Evolutionary conservation across 768 basidiomycete species (phyloP).

Genomic region (Pleurotus tuber-regium): DNA sequence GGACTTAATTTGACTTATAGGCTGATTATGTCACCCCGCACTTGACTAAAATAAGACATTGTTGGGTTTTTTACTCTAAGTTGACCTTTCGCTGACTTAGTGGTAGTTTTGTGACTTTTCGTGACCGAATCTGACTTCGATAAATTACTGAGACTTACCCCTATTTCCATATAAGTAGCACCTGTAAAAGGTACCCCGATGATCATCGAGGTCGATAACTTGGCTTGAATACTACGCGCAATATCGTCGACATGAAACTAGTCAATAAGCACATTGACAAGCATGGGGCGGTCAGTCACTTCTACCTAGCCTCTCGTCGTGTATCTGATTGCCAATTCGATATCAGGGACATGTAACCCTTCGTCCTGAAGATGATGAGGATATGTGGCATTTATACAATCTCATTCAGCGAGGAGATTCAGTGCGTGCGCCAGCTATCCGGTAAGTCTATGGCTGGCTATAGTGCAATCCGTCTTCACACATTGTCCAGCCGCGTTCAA

Average conservation of each 20-base stretch:
- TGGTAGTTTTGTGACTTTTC: no score
- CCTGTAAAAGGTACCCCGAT: background rate
- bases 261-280: slow-evolving; percentile 83
- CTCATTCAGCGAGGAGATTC: slow-evolving; percentile 87
- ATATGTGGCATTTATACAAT: slow-evolving; percentile 99
- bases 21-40: no score
- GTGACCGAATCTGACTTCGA: no score
- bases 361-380: slow-evolving; percentile 96
- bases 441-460: slow-evolving; percentile 40
- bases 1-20: no score
- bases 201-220: slow-evolving; percentile 1
- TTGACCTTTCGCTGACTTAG: no score
- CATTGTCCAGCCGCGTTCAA: slow-evolving; percentile 67
- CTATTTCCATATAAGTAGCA: background rate
- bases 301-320: background rate
- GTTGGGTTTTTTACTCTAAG: no score
- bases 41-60: no score
- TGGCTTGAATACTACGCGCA: background rate
- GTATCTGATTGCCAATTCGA: background rate
- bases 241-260: slow-evolving; percentile 67
- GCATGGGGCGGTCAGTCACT: slow-evolving; percentile 66
- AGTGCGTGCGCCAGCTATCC: slow-evolving; percentile 82
- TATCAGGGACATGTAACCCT: slow-evolving; percentile 88
- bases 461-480: slow-evolving; percentile 1
- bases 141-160: no score